Percentiles rank a stretch among this genome's conserved stretches.
These are phyloP conservation scores for Simplicillium sp. DNA, from an alignment of 2,329 filamentous ascomycete genomes.

Conservation along the genomic window DNA sequence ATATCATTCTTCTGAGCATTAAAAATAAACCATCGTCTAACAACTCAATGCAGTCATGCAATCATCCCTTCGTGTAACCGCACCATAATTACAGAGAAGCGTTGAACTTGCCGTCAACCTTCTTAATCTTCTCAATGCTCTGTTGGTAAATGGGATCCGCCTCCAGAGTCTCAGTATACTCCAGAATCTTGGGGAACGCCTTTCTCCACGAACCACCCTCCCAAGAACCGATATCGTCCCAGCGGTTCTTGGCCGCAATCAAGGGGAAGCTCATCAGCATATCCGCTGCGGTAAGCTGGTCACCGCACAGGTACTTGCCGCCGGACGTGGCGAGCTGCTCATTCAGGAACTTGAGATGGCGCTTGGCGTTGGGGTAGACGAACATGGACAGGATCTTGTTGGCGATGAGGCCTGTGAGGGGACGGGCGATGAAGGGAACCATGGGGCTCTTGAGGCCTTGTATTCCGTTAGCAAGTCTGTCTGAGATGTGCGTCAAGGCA, in stretches of 20 bases:
- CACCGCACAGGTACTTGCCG: slow-evolving; percentile 38
- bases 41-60: not conserved
- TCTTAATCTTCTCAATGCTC: slow-evolving; percentile 37
- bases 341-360: slow-evolving; percentile 40
- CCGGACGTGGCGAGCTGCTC: slow-evolving; percentile 35
- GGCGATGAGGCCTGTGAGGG: slow-evolving; percentile 37
- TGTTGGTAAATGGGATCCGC: slow-evolving; percentile 35
- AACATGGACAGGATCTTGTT: slow-evolving; percentile 27
- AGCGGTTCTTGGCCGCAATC: slow-evolving; percentile 29
- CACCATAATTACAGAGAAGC: slow-evolving; percentile 4
- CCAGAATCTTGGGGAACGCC: slow-evolving; percentile 33
- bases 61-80: not conserved
- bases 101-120: slow-evolving; percentile 32
- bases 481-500: not conserved
- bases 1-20: too few species aligned
- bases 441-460: slow-evolving; percentile 32
- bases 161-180: slow-evolving; percentile 36
- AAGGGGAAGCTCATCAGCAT: slow-evolving; percentile 45
- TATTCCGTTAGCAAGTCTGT: not conserved
- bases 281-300: slow-evolving; percentile 39
- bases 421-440: slow-evolving; percentile 44
- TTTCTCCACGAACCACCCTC: slow-evolving; percentile 26
- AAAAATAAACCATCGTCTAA: too few species aligned
- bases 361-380: slow-evolving; percentile 37
- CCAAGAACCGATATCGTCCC: slow-evolving; percentile 31